phyloP scores from a whole-genome alignment of 2,329 filamentous ascomycete species.

The Taxawa tesnikishii region DNA sequence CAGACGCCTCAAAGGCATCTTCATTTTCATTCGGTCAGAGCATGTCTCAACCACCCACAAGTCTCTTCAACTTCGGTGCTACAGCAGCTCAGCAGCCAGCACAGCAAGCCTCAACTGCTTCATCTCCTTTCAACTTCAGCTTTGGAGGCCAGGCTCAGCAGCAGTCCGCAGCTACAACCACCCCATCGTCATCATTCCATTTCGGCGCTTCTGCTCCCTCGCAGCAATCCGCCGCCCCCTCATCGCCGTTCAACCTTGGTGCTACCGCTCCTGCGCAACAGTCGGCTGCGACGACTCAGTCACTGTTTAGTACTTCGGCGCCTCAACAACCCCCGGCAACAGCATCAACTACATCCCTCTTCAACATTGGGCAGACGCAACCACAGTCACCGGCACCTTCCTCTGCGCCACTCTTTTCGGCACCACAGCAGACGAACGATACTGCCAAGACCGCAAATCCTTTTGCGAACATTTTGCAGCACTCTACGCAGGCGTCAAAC shows the following conservation, averaged over 20 bases:
- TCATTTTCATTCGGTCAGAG: constrained; percentile 2
- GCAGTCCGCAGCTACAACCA: background rate
- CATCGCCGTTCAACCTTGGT: constrained; percentile 4
- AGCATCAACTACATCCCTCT: background rate
- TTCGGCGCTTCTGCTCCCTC: constrained; percentile 3
- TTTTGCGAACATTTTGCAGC: constrained; percentile 2
- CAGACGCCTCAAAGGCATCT: background rate
- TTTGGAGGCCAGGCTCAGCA: constrained; percentile 1
- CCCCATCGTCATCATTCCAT: constrained; percentile 1
- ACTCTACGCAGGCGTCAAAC: background rate
- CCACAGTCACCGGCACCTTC: background rate
- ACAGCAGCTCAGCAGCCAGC: constrained; percentile 1
- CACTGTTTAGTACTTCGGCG: background rate
- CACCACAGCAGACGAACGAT: background rate
- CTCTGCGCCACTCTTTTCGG: background rate
- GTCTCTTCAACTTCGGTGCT: constrained; percentile 1
- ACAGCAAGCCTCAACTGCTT: background rate
- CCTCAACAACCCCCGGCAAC: background rate
- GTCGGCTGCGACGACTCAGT: background rate
- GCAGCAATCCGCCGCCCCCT: constrained; percentile 1
- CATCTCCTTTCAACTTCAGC: background rate
- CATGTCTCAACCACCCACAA: constrained; percentile 2
- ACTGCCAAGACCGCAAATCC: constrained; percentile 1
- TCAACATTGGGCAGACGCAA: constrained; percentile 2
- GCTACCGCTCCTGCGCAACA: background rate